Percentiles rank a stretch among this genome's conserved stretches.
phyloP scores from a whole-genome alignment of 169 alveolate genomes.

The Perkinsus marinus region DNA sequence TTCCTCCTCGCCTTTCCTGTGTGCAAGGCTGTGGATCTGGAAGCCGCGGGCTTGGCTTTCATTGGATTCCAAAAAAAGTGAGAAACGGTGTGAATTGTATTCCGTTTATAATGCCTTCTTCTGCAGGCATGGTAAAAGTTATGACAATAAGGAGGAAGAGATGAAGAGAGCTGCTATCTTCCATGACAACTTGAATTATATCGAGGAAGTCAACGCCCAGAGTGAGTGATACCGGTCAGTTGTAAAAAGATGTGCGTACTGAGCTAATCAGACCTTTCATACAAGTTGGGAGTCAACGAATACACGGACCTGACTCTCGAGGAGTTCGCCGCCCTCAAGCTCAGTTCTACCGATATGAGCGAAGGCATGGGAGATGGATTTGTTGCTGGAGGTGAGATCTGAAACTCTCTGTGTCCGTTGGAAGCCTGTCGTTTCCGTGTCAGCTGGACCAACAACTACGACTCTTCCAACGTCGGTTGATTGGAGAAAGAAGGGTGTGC shows the following conservation, averaged over 20 bases:
- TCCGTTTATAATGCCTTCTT: background rate
- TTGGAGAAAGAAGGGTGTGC: conserved; percentile 33
- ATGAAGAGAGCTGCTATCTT: background rate
- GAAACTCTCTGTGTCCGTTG: background rate
- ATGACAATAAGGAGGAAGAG: background rate
- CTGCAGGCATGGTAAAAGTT: background rate
- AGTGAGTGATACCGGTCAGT: background rate
- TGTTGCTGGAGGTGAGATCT: background rate
- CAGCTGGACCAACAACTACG: background rate
- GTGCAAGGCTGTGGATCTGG: background rate
- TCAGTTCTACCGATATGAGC: background rate
- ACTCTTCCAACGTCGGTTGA: background rate
- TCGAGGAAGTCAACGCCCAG: background rate
- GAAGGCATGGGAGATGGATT: background rate
- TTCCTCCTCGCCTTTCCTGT: background rate
- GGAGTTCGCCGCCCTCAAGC: background rate
- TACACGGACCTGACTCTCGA: background rate
- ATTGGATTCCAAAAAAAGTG: background rate
- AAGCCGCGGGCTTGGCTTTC: background rate
- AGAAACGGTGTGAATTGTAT: background rate
- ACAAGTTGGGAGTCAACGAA: background rate
- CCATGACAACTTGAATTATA: background rate
- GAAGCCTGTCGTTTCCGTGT: background rate
- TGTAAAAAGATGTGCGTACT: background rate
- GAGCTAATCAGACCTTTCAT: background rate